Base-by-base conservation (phyloP, 2,329 filamentous ascomycete species). In the Myriosclerotinia curreyana region DNA sequence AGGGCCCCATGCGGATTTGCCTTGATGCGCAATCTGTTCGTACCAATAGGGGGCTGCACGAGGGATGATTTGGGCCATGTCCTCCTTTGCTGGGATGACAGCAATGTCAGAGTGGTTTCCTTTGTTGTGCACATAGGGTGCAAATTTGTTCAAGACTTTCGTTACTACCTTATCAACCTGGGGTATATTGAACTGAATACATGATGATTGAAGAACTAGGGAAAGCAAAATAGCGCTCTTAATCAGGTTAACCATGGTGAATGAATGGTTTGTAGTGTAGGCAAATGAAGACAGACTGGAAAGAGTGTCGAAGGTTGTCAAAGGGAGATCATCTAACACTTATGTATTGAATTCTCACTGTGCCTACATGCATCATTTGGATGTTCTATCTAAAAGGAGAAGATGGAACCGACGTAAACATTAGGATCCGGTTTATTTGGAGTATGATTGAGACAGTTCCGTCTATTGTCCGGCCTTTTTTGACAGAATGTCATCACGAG, bases 31-130 rank as follows among this genome's bases (percentile, higher is more conserved):
- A 42, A 69, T 69, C 9, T 63, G 34, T 49, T 69, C 67, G 46
- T 68, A 68, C 67, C 67, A 69, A 55, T 68, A 69, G n/a, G 67
- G 28, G 22, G 12, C 54, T 6, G 69, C 59, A 38, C 60, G 60
- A 54, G 60, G 49, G 5, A 62, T 40, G 5, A 64, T 64, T 14
- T 58, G 14, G 22, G 61, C 44, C 54, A 64, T 64, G 7, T 64
- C 53, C 20, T 58, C 42, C 17, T 59, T 64, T 36, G 61, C 36
- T 14, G 53, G 20, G 17, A 64, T 64, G 28, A 51, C 34, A 28
- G 34, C 36, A 12, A 42, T 36, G 7, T 60, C 14, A 2, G 25
- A 17, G 25, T 59, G 34, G 25, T 51, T 51, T 7, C 61, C 61
- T 34, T 64, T 64, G 61, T 59, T 59, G 14, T 64, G 61, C 9